Evolutionary conservation across 306 rosid species (phyloP).

Genomic region (Arachis stenosperma): DNA sequence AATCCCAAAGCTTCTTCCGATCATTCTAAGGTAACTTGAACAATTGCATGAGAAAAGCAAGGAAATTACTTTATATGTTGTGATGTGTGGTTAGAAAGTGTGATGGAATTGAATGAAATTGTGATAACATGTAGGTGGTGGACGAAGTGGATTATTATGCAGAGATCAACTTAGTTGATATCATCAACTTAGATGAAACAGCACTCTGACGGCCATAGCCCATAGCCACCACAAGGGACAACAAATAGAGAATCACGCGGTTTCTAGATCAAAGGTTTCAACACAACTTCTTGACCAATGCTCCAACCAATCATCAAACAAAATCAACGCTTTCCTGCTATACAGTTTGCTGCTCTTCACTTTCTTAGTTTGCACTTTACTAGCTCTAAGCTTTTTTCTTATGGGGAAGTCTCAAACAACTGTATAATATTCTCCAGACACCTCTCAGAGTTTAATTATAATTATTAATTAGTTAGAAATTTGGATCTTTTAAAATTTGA

Average conservation of each 20-base stretch:
- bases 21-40: no score
- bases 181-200: conserved; percentile 70
- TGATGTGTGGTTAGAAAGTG: no score
- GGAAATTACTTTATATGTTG: no score
- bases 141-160: conserved; percentile 75
- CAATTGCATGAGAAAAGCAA: no score
- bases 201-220: conserved; percentile 39
- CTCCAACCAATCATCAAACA: conserved; percentile 42
- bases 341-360: conserved; percentile 10
- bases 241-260: conserved; percentile 64
- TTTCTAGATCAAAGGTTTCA: conserved; percentile 21
- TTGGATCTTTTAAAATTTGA: no score
- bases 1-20: no score
- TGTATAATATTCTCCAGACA: conserved; percentile 22
- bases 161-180: conserved; percentile 81
- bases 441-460: conserved; percentile 17
- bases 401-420: conserved; percentile 44
- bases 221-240: conserved; percentile 50
- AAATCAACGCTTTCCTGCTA: conserved; percentile 9
- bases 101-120: no score
- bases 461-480: neutral
- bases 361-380: conserved; percentile 42
- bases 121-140: conserved; percentile 30
- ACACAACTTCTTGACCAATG: conserved; percentile 17
- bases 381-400: conserved; percentile 38